Percentiles rank a stretch among this genome's conserved stretches.
Evolutionary conservation across 106 monocot genomes (phyloP).

Genomic region (Dendrobium officinale): DNA sequence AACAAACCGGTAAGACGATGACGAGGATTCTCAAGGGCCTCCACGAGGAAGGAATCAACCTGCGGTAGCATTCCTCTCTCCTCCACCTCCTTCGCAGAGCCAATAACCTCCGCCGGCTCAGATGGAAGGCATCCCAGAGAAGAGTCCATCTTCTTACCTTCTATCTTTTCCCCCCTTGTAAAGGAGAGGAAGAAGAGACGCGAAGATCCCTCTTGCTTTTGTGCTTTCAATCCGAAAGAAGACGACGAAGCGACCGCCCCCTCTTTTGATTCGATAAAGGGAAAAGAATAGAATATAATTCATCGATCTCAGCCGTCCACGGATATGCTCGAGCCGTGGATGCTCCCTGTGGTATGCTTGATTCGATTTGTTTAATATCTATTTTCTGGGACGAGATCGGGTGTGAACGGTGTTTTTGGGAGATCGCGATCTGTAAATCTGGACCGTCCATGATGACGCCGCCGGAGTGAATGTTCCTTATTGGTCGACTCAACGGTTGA

Average conservation of each 20-base stretch:
- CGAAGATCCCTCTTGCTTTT: background rate
- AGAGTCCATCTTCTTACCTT: background rate
- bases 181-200: background rate
- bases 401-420: background rate
- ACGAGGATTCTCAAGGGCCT: constrained; percentile 25
- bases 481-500: too few relatives aligned
- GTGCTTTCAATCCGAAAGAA: background rate
- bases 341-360: background rate
- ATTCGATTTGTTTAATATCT: background rate
- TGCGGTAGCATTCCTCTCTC: background rate
- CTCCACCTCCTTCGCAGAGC: background rate
- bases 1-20: constrained; percentile 20
- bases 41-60: constrained; percentile 24
- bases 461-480: too few relatives aligned
- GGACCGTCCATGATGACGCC: background rate
- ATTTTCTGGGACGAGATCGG: background rate
- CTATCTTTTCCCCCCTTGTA: background rate
- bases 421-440: background rate
- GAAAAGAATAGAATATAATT: background rate
- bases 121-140: background rate
- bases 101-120: background rate
- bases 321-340: background rate
- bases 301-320: constrained; percentile 1
- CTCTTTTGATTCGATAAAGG: background rate
- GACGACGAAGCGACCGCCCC: background rate